Conservation (phyloP, 75 land plant species). For the Sequoiadendron giganteum region DNA sequence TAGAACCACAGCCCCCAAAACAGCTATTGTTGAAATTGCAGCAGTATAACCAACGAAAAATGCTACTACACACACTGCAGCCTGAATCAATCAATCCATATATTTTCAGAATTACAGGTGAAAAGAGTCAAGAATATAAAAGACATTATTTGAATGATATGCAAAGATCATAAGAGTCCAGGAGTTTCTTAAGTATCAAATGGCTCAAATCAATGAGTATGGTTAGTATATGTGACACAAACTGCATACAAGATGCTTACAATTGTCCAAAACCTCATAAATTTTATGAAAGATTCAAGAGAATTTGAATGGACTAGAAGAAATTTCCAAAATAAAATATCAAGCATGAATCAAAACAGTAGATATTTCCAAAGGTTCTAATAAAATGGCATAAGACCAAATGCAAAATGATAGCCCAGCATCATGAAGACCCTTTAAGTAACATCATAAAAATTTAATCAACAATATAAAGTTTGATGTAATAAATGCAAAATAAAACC, state of each 20-base stretch:
- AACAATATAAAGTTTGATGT: not conserved
- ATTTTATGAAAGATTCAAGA: not conserved
- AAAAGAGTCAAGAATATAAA: not conserved
- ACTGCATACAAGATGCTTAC: not conserved
- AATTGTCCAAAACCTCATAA: not conserved
- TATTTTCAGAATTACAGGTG: not conserved
- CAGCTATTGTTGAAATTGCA: constrained; percentile 41
- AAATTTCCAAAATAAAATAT: not conserved
- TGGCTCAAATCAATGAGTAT: not conserved
- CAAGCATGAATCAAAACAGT: not conserved
- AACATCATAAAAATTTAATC: not conserved
- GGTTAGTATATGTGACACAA: not conserved
- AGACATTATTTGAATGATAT: not conserved
- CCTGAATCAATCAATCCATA: constrained; percentile 44
- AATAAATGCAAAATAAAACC: not conserved
- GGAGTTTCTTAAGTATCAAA: not conserved
- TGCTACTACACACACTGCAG: constrained; percentile 35
- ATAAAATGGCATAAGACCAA: not conserved
- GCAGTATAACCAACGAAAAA: constrained; percentile 57
- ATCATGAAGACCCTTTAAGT: not conserved
- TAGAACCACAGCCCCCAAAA: constrained; percentile 39
- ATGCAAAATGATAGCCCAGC: not conserved
- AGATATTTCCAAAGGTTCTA: not conserved
- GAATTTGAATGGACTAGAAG: not conserved
- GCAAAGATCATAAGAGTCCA: not conserved